These are phyloP conservation scores for Nemania serpens DNA, from an alignment of 2,329 filamentous ascomycete genomes.

Conservation along the genomic window DNA sequence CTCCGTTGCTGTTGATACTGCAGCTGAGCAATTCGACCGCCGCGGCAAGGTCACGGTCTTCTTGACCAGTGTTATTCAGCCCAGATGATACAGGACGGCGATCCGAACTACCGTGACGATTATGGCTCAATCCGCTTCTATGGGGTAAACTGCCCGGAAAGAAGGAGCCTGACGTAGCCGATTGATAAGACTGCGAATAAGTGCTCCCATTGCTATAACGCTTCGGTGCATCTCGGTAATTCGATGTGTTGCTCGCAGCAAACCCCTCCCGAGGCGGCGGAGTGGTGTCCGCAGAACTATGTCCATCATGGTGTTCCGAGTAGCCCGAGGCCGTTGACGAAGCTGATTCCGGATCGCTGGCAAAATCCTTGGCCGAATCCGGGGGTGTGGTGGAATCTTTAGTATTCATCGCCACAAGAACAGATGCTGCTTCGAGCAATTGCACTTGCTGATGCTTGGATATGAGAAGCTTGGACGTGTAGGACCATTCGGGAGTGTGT, in stretches of 20 bases:
- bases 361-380: slow-evolving; percentile 68
- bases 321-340: slow-evolving; percentile 82
- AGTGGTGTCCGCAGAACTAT: slow-evolving; percentile 90
- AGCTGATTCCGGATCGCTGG: slow-evolving; percentile 80
- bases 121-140: slow-evolving; percentile 58
- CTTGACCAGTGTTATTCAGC: slow-evolving; percentile 73
- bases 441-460: slow-evolving; percentile 99
- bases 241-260: slow-evolving; percentile 52
- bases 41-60: slow-evolving; percentile 85
- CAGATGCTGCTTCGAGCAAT: slow-evolving; percentile 94
- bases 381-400: slow-evolving; percentile 61
- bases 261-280: slow-evolving; percentile 81
- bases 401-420: slow-evolving; percentile 86
- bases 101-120: slow-evolving; percentile 76
- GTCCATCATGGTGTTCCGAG: slow-evolving; percentile 75
- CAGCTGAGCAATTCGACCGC: slow-evolving; percentile 89
- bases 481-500: slow-evolving; percentile 97
- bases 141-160: slow-evolving; percentile 57
- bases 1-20: slow-evolving; percentile 79
- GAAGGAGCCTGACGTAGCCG: slow-evolving; percentile 61
- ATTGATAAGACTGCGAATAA: slow-evolving; percentile 82
- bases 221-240: slow-evolving; percentile 57
- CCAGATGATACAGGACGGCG: slow-evolving; percentile 80
- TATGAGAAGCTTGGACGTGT: slow-evolving; percentile 95
- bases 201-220: slow-evolving; percentile 61